phyloP scores from a whole-genome alignment of 805 yeast species.

The Starmerella kuoi region DNA sequence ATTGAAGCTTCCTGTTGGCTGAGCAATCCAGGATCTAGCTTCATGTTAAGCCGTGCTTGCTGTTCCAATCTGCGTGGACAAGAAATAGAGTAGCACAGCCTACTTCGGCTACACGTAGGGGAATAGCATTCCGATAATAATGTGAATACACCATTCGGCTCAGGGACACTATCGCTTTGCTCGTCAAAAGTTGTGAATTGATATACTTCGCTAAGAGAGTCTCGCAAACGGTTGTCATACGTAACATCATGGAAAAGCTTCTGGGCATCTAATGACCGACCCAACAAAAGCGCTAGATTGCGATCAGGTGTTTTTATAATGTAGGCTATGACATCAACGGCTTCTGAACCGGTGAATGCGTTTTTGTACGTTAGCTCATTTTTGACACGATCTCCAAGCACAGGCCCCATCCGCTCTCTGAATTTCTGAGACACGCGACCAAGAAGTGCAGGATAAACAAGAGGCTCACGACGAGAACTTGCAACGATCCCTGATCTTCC shows the following conservation, averaged over 20 bases:
- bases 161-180: slow-evolving; percentile 16
- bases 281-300: slow-evolving; percentile 74
- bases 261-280: slow-evolving; percentile 88
- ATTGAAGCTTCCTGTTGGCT: slow-evolving; percentile 39
- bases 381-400: slow-evolving; percentile 66
- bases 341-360: slow-evolving; percentile 86
- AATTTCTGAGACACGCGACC: slow-evolving; percentile 75
- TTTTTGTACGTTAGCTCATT: slow-evolving; percentile 87
- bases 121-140: slow-evolving; percentile 89
- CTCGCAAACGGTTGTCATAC: slow-evolving; percentile 84
- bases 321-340: slow-evolving; percentile 78
- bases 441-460: slow-evolving; percentile 78
- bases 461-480: slow-evolving; percentile 43
- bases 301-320: slow-evolving; percentile 84
- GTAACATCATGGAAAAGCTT: slow-evolving; percentile 91
- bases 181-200: slow-evolving; percentile 38
- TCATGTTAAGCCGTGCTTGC: slow-evolving; percentile 81
- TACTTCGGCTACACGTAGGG: slow-evolving; percentile 85
- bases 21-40: slow-evolving; percentile 72
- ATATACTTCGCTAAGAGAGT: slow-evolving; percentile 75
- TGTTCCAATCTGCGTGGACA: slow-evolving; percentile 94
- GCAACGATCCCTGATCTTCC: slow-evolving; percentile 36
- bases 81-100: slow-evolving; percentile 84
- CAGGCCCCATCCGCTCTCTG: slow-evolving; percentile 43
- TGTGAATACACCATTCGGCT: slow-evolving; percentile 84